Percentiles rank a stretch among this genome's conserved stretches.
phyloP scores from a whole-genome alignment of 1,284 basidiomycete species.

The Moniliella sp. region DNA sequence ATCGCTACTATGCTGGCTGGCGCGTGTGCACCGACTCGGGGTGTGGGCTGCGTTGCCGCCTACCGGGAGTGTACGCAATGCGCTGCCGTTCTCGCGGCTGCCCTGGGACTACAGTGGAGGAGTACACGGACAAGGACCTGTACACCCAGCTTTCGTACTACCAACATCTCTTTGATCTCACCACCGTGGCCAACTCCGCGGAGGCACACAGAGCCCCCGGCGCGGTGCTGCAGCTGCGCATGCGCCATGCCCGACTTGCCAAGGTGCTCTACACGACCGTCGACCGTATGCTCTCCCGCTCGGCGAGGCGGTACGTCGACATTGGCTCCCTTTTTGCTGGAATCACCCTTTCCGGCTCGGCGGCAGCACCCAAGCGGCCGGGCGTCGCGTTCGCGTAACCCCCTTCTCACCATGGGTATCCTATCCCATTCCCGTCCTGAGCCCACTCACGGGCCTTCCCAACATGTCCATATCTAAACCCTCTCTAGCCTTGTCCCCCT shows the following conservation, averaged over 20 bases:
- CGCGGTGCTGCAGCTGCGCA: slow-evolving; percentile 1
- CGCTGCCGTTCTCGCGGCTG: slow-evolving; percentile 21
- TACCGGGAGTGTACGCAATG: slow-evolving; percentile 77
- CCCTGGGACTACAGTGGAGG: slow-evolving; percentile 8
- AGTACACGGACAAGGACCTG: slow-evolving; percentile 23
- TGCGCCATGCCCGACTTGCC: background rate
- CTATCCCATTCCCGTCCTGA: too few species aligned
- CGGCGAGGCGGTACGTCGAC: slow-evolving; percentile 23
- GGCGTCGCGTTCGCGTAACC: too few species aligned
- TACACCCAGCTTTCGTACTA: slow-evolving; percentile 29
- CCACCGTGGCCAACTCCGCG: slow-evolving; percentile 1
- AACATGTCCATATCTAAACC: too few species aligned
- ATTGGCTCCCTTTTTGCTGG: slow-evolving; percentile 15
- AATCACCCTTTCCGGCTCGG: too few species aligned
- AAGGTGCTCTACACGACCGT: slow-evolving; percentile 6
- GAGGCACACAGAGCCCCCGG: background rate
- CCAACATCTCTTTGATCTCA: slow-evolving; percentile 15
- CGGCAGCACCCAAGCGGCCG: too few species aligned
- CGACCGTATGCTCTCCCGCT: slow-evolving; percentile 18
- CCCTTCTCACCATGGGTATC: too few species aligned
- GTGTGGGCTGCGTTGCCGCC: slow-evolving; percentile 62
- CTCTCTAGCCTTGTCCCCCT: too few species aligned
- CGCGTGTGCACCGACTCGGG: slow-evolving; percentile 64
- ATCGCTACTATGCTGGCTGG: slow-evolving; percentile 70
- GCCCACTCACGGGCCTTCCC: too few species aligned